Base-by-base conservation (phyloP, 208 protist genomes). In the Jaenimonas drosophilae region DNA sequence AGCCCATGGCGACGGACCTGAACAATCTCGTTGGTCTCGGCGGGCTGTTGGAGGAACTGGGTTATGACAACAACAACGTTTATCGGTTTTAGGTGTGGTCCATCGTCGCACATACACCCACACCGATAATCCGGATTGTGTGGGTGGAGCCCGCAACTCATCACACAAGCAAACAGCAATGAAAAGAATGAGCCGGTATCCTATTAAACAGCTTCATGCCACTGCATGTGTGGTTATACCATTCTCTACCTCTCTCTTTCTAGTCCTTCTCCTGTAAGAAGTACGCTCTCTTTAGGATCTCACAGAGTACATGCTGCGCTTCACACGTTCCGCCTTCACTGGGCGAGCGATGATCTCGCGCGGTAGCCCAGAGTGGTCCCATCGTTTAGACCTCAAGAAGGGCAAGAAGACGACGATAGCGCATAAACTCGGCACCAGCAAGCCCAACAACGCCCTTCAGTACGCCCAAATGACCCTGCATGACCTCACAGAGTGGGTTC, bases 61-160 rank as follows among this genome's bases (percentile, higher is more conserved):
- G 89, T 11, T 96, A 93, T 48, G 50, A 59, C 16, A 81, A 94
- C 49, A 60, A 76, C 31, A 73, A 91, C 26, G 62, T 96, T 7
- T 94, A 90, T 49, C 75, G 84, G 23, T 94, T 96, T 47, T 96
- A 72, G n/a, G n/a, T n/a, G n/a, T n/a, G n/a, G n/a, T n/a, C n/a
- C n/a, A n/a, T n/a, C n/a, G n/a, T n/a, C n/a, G n/a, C n/a, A n/a
- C n/a, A n/a, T n/a, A n/a, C n/a, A n/a, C n/a, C n/a, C n/a, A n/a
- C n/a, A n/a, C n/a, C n/a, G n/a, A n/a, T n/a, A n/a, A n/a, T n/a
- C n/a, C n/a, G n/a, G n/a, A n/a, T n/a, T n/a, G n/a, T n/a, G n/a
- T n/a, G n/a, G n/a, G n/a, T n/a, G n/a, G n/a, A n/a, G n/a, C n/a
- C n/a, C n/a, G n/a, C n/a, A n/a, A n/a, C n/a, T n/a, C n/a, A n/a